Conservation (phyloP, 306 rosid species). For the Quercus agrifolia region DNA sequence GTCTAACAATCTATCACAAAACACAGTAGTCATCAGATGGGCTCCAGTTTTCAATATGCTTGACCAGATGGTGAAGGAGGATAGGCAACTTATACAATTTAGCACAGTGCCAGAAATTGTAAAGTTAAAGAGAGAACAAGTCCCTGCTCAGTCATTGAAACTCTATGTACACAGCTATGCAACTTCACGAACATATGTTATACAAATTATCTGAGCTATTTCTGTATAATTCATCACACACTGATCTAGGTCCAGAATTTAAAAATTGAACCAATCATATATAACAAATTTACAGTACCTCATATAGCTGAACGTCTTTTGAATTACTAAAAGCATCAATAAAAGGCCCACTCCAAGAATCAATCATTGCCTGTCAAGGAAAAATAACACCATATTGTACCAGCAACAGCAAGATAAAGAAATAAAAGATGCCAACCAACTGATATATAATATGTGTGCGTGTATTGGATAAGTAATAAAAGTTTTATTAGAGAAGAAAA, state of each 20-base stretch:
- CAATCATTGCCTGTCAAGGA: constrained; percentile 60
- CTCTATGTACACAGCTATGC: background rate
- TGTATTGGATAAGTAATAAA: background rate
- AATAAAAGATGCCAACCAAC: background rate
- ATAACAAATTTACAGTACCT: constrained; percentile 38
- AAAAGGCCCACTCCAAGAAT: constrained; percentile 81
- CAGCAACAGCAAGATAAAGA: constrained; percentile 20
- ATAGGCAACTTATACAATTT: background rate
- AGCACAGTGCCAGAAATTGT: too few species aligned
- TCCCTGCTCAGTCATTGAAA: background rate
- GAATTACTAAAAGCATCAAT: constrained; percentile 50
- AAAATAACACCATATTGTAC: constrained; percentile 9
- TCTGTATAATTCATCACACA: background rate
- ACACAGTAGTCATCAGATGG: background rate
- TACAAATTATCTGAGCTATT: background rate
- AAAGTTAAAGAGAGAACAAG: background rate
- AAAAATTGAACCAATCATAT: constrained; percentile 11
- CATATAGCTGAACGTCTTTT: constrained; percentile 45
- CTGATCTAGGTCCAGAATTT: background rate
- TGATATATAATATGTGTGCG: background rate
- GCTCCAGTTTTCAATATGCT: constrained; percentile 11
- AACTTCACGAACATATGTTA: background rate
- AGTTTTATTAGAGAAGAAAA: background rate
- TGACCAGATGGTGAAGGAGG: background rate
- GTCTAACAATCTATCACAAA: background rate